Base-by-base conservation (phyloP, 2,329 filamentous ascomycete species). In the Scedosporium minutisporum region DNA sequence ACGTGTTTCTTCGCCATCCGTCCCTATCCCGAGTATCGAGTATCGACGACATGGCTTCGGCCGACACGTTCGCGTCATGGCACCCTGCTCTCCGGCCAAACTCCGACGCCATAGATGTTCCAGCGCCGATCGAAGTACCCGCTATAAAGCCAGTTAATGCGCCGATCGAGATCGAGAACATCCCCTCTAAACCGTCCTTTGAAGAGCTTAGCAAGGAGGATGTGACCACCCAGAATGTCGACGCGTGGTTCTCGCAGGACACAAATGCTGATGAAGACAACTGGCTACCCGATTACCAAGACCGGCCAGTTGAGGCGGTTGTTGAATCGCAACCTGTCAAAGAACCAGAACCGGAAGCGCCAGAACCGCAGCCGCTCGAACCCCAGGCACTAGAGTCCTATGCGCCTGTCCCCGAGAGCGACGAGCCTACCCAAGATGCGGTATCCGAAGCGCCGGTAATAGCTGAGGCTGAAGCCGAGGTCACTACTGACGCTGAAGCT, bases 301-400 rank as follows among this genome's bases (percentile, higher is more conserved):
- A 80, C 81, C 3, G 86, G 85, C 73, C 81, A 80, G 65, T 82
- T 83, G 65, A 84, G 87, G 82, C 74, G 81, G 7, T 75, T 79
- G 3, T 80, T 73, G 59, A 80, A 85, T 62, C 77, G 82, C 27
- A 42, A 42, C 27, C 57, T 25, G 10, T 21, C 27, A 33, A 42
- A 29, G 12, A 18, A 5, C 14, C 57, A 38, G n/a, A 38, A 41
- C 6, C 57, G n/a, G 16, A 48, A 18, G 44, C 44, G n/a, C 44
- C 44, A 23, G 23, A 57, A 29, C 7, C 53, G 18, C 23, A 57
- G 12, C 53, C 53, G 23, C n/a, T 57, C 53, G 53, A 25, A 10
- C 53, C 53, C 21, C 9, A 29, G 23, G 53, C 2, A 29, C 53
- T 14, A n/a, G 53, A 57, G 5, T 48, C 21, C 21, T n/a, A 57